Evolutionary conservation across 257 asterid genomes (phyloP), one percentile per base, ranked within the genome.

Genomic region (Datura wrightii): DNA sequence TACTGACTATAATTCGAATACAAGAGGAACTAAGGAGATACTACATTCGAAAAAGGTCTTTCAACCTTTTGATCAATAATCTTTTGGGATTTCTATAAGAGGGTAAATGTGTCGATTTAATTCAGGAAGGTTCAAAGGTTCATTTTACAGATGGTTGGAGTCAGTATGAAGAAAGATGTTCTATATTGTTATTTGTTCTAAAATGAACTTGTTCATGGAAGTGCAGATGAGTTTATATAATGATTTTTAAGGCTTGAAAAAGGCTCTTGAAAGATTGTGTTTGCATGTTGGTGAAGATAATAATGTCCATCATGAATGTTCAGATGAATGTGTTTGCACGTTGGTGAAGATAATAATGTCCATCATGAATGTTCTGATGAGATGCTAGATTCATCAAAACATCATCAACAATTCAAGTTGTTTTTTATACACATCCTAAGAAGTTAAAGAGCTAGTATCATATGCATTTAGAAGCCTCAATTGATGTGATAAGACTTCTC

Each of bases 161-260:
- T 79, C 42, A 79, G 63, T 19, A 37, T 10, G 6, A 37, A 16
- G 6, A 53, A n/a, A 65, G 36, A 66, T 85, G 67, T 3, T 76
- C 56, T 84, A 9, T 78, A 15, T 58, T 78, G 63, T 15, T 85
- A 36, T 79, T 62, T 66, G 31, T 66, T 85, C 6, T 16, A 11
- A 19, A 18, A 10, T 34, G 31, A 52, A 4, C 2, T 37, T 11
- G 13, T 13, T 11, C 53, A 37, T 10, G 71, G 81, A 41, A 8
- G 24, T 16, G 16, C 41, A 24, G 24, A 59, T 13, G 55, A 79
- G 14, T 19, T 50, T 66, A 59, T 72, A 54, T 56, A 14, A 85
- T 59, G 37, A 13, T 24, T 59, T 31, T 79, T 41, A 79, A 14
- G 46, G 69, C 37, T 84, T 52, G 63, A 37, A 72, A 54, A 71